phyloP scores from a whole-genome alignment of 2,329 filamentous ascomycete species.

The Penicillium sp. region DNA sequence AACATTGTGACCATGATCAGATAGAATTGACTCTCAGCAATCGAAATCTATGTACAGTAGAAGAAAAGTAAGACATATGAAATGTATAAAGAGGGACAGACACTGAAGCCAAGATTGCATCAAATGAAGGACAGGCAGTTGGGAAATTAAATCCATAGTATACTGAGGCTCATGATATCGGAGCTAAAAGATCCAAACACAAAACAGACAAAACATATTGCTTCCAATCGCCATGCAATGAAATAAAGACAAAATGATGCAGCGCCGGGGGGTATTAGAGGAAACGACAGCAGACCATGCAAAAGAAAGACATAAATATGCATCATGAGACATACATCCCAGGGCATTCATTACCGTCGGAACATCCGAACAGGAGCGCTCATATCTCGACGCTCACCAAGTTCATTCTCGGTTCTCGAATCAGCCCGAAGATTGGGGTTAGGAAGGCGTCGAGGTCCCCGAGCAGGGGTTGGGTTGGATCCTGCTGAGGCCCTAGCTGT shows the following conservation, averaged over 20 bases:
- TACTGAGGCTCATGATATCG: conserved; percentile 9
- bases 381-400: conserved; percentile 34
- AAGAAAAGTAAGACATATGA: conserved; percentile 20
- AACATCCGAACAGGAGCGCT: conserved; percentile 38
- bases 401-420: conserved; percentile 25
- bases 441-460: conserved; percentile 31
- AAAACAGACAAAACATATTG: conserved; percentile 5
- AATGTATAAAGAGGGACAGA: conserved; percentile 3
- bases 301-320: conserved; percentile 10
- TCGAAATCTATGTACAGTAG: conserved; percentile 2
- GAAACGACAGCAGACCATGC: conserved; percentile 16
- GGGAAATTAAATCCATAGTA: conserved; percentile 2
- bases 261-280: conserved; percentile 29
- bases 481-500: conserved; percentile 24
- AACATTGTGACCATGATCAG: neutral
- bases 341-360: conserved; percentile 19
- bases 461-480: conserved; percentile 23
- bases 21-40: neutral
- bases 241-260: conserved; percentile 12
- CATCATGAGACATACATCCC: neutral
- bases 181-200: conserved; percentile 3
- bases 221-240: conserved; percentile 12
- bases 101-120: conserved; percentile 3
- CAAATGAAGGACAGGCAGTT: neutral
- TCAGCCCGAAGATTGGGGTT: conserved; percentile 33